phyloP scores from a whole-genome alignment of 1,139 yeast genomes.

The Lodderomyces pseudojiufengensis region DNA sequence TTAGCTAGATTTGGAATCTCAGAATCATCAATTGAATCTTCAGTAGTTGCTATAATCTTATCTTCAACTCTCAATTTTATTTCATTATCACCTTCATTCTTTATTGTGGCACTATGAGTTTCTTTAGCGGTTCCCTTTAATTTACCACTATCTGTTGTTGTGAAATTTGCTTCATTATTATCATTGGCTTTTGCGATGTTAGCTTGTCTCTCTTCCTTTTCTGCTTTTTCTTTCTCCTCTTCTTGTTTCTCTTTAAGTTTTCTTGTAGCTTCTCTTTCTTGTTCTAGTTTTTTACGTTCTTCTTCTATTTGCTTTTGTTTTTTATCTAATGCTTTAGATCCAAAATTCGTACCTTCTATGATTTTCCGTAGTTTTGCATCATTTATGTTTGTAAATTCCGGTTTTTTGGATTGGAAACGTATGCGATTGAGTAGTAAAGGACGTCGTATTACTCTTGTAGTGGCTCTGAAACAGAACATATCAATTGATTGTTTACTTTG shows the following conservation, averaged over 20 bases:
- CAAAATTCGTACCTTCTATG: constrained; percentile 23
- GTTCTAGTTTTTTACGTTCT: constrained; percentile 11
- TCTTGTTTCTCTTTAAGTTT: constrained; percentile 7
- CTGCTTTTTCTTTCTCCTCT: constrained; percentile 5
- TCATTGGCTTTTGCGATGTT: constrained; percentile 6
- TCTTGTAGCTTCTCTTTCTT: constrained; percentile 8
- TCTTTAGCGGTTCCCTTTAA: constrained; percentile 8
- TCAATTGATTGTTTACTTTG: background rate
- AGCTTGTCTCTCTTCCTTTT: constrained; percentile 2
- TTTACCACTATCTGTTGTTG: constrained; percentile 8
- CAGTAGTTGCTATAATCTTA: constrained; percentile 12
- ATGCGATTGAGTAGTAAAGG: constrained; percentile 4
- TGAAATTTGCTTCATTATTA: constrained; percentile 5
- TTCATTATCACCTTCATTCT: constrained; percentile 3
- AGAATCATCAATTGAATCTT: constrained; percentile 9
- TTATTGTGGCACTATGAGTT: constrained; percentile 4
- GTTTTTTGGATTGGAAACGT: constrained; percentile 11
- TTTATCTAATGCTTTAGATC: constrained; percentile 13
- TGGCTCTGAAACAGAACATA: background rate
- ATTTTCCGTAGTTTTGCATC: constrained; percentile 16
- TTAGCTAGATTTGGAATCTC: constrained; percentile 11
- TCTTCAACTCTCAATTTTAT: constrained; percentile 9
- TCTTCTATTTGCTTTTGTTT: constrained; percentile 10
- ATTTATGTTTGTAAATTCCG: constrained; percentile 8
- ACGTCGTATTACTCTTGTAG: constrained; percentile 3